phyloP scores from a whole-genome alignment of 1,284 basidiomycete genomes.

The Cystobasidium sp. region DNA sequence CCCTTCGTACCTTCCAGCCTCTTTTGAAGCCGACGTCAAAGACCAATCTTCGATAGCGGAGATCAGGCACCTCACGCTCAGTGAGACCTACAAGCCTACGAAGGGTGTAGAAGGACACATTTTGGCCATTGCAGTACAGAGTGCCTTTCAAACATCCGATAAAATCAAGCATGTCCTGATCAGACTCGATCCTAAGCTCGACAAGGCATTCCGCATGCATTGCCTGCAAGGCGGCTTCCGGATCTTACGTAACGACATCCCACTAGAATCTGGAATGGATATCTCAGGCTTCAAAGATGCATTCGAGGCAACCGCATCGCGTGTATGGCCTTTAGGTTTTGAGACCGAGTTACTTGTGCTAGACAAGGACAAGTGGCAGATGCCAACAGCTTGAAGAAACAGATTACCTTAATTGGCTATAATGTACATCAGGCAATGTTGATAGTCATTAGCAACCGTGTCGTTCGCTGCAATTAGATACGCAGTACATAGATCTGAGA shows the following conservation, averaged over 20 bases:
- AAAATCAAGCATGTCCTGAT: conserved; percentile 19
- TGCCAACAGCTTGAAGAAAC: not conserved
- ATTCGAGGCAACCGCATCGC: not conserved
- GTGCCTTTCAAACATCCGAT: conserved; percentile 27
- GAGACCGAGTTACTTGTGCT: conserved; percentile 28
- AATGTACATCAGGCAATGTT: no score
- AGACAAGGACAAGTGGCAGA: conserved; percentile 20
- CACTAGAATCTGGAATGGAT: not conserved
- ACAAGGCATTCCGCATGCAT: conserved; percentile 24
- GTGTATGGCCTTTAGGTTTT: conserved; percentile 27
- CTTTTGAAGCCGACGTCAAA: not conserved
- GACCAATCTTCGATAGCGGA: conserved; percentile 15
- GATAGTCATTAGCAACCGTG: no score
- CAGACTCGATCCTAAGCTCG: conserved; percentile 18
- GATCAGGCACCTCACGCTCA: conserved; percentile 25
- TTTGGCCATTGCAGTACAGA: conserved; percentile 30
- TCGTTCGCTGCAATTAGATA: not conserved
- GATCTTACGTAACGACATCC: conserved; percentile 12
- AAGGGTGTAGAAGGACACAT: conserved; percentile 33
- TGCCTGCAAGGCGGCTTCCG: conserved; percentile 18
- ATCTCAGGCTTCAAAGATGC: not conserved
- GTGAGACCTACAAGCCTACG: conserved; percentile 10
- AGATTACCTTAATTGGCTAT: no score
- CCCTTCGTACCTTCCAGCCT: not conserved
- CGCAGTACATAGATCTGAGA: not conserved